Percentiles rank a stretch among this genome's conserved stretches.
Evolutionary conservation across 31 red algal species (phyloP).

Genomic region (Odonthalia washingtoniensis): DNA sequence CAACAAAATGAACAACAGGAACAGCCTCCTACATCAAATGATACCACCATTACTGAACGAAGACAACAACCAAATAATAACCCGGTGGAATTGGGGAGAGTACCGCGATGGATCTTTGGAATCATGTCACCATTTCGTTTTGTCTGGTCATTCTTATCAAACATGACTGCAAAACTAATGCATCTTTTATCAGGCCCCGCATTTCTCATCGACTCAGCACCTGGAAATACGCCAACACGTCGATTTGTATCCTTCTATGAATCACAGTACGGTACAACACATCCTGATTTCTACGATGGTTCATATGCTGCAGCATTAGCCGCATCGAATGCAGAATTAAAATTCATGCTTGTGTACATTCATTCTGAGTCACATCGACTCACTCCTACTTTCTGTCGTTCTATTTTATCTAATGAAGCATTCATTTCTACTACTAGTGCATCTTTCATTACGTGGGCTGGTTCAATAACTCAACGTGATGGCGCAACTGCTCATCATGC

Average conservation of each 20-base stretch:
- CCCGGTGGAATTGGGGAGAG: no score
- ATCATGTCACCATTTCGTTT: slow-evolving; percentile 60
- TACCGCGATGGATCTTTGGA: slow-evolving; percentile 63
- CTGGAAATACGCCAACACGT: slow-evolving; percentile 62
- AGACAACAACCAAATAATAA: not conserved
- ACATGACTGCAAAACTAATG: slow-evolving; percentile 36
- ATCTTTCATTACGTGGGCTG: slow-evolving; percentile 80
- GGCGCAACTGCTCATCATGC: slow-evolving; percentile 67
- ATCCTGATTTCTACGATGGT: slow-evolving; percentile 72
- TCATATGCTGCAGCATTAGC: slow-evolving; percentile 70
- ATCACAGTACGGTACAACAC: slow-evolving; percentile 60
- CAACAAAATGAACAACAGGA: not conserved
- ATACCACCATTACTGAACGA: not conserved
- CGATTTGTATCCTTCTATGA: slow-evolving; percentile 76
- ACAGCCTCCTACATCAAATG: not conserved
- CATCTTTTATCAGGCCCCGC: slow-evolving; percentile 53
- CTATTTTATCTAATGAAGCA: slow-evolving; percentile 53
- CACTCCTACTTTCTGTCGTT: slow-evolving; percentile 70
- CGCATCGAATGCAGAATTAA: slow-evolving; percentile 56
- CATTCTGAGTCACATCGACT: slow-evolving; percentile 82
- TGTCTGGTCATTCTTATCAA: slow-evolving; percentile 65
- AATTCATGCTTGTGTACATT: slow-evolving; percentile 89
- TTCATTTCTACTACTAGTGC: slow-evolving; percentile 59
- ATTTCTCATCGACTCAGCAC: slow-evolving; percentile 54
- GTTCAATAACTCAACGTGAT: slow-evolving; percentile 66